These are phyloP conservation scores for Collybia sp. DNA, from an alignment of 768 basidiomycete genomes.

Conservation along the genomic window DNA sequence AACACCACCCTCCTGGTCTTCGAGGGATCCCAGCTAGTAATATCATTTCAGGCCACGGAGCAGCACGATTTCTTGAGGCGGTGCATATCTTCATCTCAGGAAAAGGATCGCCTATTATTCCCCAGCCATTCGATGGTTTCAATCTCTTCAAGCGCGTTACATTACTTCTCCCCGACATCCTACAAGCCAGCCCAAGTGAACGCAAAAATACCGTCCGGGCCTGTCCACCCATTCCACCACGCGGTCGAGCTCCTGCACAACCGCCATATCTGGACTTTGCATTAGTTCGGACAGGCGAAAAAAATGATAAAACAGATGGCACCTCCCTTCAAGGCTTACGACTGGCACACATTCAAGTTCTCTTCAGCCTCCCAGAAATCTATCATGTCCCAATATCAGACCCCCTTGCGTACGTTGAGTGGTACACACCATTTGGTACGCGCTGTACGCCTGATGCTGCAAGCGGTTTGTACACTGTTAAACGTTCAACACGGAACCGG, in stretches of 20 bases:
- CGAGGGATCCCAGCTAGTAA: slow-evolving; percentile 1
- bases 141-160: slow-evolving; percentile 12
- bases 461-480: slow-evolving; percentile 12
- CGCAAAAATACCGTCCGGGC: slow-evolving; percentile 8
- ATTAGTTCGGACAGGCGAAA: slow-evolving; percentile 7
- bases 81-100: slow-evolving; percentile 1
- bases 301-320: slow-evolving; percentile 1
- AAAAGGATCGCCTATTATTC: neutral
- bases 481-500: slow-evolving; percentile 10
- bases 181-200: slow-evolving; percentile 3
- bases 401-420: slow-evolving; percentile 15
- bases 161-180: slow-evolving; percentile 6
- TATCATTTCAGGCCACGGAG: slow-evolving; percentile 2
- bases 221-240: slow-evolving; percentile 5
- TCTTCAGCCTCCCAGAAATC: slow-evolving; percentile 10
- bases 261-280: slow-evolving; percentile 9
- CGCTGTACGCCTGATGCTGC: slow-evolving; percentile 1
- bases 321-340: slow-evolving; percentile 8
- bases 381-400: neutral
- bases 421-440: slow-evolving; percentile 12
- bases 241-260: neutral
- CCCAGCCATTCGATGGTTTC: slow-evolving; percentile 11
- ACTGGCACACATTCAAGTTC: slow-evolving; percentile 8
- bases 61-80: slow-evolving; percentile 7
- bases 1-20: slow-evolving; percentile 2